phyloP scores from a whole-genome alignment of 305 asterid species.

The Solanum chacoense region DNA sequence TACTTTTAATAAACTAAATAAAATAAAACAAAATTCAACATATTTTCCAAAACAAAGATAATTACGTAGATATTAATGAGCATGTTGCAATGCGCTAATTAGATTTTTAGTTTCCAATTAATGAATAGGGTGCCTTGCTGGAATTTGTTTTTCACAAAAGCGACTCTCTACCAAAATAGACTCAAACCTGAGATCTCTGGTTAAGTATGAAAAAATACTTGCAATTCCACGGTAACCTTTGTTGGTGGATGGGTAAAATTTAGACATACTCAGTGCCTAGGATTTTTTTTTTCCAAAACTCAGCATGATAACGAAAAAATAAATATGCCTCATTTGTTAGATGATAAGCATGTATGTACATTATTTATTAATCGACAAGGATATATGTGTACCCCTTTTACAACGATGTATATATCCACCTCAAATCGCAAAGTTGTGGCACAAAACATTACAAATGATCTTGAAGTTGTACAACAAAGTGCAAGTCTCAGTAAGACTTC shows the following conservation, averaged over 20 bases:
- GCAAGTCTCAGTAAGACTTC: not conserved
- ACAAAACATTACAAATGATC: not conserved
- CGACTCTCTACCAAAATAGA: rapidly evolving
- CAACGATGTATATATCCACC: not conserved
- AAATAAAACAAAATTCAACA: too few species aligned
- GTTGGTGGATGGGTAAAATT: too few species aligned
- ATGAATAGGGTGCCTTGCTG: not conserved
- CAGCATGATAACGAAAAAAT: too few species aligned
- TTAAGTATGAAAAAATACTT: too few species aligned
- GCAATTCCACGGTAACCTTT: rapidly evolving
- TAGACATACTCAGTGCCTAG: not conserved
- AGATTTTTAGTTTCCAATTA: not conserved
- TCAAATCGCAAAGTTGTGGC: too few species aligned
- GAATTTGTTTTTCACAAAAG: not conserved
- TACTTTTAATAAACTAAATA: not conserved
- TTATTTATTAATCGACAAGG: too few species aligned
- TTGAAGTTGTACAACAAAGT: not conserved
- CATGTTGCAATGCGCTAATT: not conserved
- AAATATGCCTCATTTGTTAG: too few species aligned
- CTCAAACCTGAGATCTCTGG: not conserved
- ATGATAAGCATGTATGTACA: not conserved
- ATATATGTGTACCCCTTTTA: not conserved
- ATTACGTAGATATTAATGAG: not conserved
- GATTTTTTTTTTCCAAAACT: too few species aligned
- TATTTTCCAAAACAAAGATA: not conserved